phyloP scores from a whole-genome alignment of 1,284 basidiomycete species.

The Marasmius oreades region DNA sequence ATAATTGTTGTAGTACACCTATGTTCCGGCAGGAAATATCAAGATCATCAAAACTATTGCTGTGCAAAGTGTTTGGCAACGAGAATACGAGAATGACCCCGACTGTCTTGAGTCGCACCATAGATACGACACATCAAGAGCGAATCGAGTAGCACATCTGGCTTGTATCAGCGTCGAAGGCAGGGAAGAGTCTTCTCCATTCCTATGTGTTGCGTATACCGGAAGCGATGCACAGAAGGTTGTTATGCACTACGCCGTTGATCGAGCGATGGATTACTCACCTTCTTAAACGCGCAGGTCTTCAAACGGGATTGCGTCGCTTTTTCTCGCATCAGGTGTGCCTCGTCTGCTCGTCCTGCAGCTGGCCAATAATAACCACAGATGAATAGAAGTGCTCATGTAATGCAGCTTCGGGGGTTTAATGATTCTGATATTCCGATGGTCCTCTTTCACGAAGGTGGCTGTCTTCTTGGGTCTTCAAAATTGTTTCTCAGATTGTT shows the following conservation, averaged over 20 bases:
- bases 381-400: too few species aligned
- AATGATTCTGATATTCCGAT: background rate
- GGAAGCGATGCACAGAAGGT: background rate
- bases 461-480: background rate
- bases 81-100: background rate
- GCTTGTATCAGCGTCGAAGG: background rate
- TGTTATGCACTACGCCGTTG: background rate
- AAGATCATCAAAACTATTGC: background rate
- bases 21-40: background rate
- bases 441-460: background rate
- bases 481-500: background rate
- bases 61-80: background rate
- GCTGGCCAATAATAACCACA: too few species aligned
- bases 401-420: background rate
- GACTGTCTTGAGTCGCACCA: background rate
- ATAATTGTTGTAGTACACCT: too few species aligned
- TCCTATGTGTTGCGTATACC: background rate
- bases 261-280: background rate
- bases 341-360: too few species aligned
- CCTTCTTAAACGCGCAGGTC: background rate
- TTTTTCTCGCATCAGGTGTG: background rate
- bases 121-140: background rate
- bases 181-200: background rate
- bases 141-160: background rate
- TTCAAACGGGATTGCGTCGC: background rate